Evolutionary conservation across 108 stramenopile species (phyloP), one percentile per base, ranked within the genome.

Genomic region (Hondaea fermentalgiana): DNA sequence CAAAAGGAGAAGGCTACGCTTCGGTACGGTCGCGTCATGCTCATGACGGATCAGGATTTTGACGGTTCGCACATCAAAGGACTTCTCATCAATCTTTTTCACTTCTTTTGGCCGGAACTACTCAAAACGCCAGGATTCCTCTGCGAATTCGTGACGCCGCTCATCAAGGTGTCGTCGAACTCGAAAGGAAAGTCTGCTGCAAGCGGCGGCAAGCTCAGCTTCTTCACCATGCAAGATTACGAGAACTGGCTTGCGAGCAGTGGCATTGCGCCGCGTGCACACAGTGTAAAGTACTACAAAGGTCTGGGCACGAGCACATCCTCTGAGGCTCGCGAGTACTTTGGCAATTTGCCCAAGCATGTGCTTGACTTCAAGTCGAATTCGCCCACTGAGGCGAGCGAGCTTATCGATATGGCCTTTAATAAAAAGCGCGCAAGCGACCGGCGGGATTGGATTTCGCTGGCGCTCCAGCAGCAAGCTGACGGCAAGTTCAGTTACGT

Each of bases 21-120:
- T 53, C 95, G 98, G 57, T 98, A 98, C 91, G 96, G 98, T 4
- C 93, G 94, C 43, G 91, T 98, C 12, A 96, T 98, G 96, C 89
- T 98, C 59, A 97, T 97, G 97, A 94, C 96, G 47, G 98, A 98
- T 91, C 97, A 97, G 89, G 98, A 98, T 90, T 92, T 91, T 14
- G 95, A 96, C 88, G 98, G 97, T 4, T 92, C 93, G 2, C 98
- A 98, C 90, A 98, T 98, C 93, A 97, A 97, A 89, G 98, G 98
- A 0, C 93, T 98, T 35, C 92, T 98, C 4, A 95, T 98, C 44
- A 98, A 98, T 88, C 93, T 97, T 72, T 96, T 98, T 88, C 93
- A 95, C 57, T 91, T 95, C 87, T 97, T 96, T 92, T 98, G 97
- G 97, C 98, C 98, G 10, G 92, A 91, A 25, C 91, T 98, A 28